These are phyloP conservation scores for Xylaria scruposa DNA, from an alignment of 495 filamentous ascomycete species.

Conservation along the genomic window DNA sequence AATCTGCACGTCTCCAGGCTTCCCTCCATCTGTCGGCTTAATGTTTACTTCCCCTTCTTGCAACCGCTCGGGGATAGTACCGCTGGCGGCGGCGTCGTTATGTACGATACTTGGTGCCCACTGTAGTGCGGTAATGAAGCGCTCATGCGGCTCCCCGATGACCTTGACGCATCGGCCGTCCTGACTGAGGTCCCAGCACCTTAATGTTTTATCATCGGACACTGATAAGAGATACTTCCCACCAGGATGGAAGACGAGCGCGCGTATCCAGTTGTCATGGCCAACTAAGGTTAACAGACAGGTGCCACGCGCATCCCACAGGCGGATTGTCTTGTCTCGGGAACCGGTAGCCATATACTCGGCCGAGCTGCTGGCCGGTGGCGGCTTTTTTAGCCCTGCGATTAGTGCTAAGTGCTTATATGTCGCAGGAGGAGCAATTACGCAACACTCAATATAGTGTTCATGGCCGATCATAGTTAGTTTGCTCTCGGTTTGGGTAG, in stretches of 20 bases:
- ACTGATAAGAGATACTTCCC: constrained; percentile 79
- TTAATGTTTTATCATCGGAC: constrained; percentile 77
- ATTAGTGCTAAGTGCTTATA: constrained; percentile 70
- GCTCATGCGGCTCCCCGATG: constrained; percentile 70
- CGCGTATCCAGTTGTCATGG: constrained; percentile 85
- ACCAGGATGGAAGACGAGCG: constrained; percentile 76
- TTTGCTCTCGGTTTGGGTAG: constrained; percentile 59
- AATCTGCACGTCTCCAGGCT: constrained; percentile 39
- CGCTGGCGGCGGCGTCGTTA: constrained; percentile 33
- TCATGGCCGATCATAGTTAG: constrained; percentile 77
- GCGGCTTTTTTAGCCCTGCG: constrained; percentile 76
- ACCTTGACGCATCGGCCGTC: constrained; percentile 79
- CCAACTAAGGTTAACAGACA: constrained; percentile 75
- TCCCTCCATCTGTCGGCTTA: constrained; percentile 16
- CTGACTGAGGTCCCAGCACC: constrained; percentile 83
- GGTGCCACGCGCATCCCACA: constrained; percentile 78
- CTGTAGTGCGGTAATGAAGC: constrained; percentile 75
- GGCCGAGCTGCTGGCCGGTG: constrained; percentile 65
- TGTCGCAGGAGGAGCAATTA: constrained; percentile 71
- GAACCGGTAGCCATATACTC: constrained; percentile 81
- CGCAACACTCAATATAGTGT: constrained; percentile 77
- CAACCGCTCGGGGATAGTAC: background rate
- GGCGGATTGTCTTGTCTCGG: constrained; percentile 77
- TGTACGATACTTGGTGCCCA: constrained; percentile 71
- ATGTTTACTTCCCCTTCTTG: constrained; percentile 51